Conservation (phyloP, 1,139 yeast genomes). For the Williopsis jadinii region DNA sequence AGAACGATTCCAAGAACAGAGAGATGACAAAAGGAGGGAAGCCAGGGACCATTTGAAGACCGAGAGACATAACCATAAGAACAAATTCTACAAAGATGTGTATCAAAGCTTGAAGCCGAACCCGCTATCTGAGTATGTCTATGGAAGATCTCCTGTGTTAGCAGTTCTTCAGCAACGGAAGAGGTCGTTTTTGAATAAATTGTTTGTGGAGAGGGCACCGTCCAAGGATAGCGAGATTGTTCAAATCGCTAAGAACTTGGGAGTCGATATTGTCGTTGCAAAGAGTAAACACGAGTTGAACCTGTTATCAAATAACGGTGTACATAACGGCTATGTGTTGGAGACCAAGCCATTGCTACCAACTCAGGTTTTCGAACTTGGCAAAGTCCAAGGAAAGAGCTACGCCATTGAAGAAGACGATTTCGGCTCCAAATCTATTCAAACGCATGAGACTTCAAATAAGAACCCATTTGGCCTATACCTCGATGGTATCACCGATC, state of each 20-base stretch:
- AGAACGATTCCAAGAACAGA: constrained; percentile 9
- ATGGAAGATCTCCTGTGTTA: constrained; percentile 69
- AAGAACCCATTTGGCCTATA: constrained; percentile 65
- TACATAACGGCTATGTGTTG: constrained; percentile 76
- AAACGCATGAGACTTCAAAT: constrained; percentile 20
- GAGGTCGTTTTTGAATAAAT: constrained; percentile 44
- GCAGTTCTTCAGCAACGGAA: constrained; percentile 59
- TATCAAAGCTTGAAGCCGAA: constrained; percentile 16
- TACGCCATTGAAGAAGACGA: constrained; percentile 18
- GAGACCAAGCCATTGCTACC: constrained; percentile 56
- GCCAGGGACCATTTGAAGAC: constrained; percentile 3
- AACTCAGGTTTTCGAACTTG: constrained; percentile 35
- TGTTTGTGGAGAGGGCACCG: constrained; percentile 40
- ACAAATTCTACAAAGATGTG: constrained; percentile 12
- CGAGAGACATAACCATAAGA: constrained; percentile 13
- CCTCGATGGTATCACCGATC: constrained; percentile 80
- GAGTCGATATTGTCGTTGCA: constrained; percentile 37
- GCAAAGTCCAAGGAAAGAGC: constrained; percentile 25
- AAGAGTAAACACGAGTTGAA: constrained; percentile 53
- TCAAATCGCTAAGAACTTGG: constrained; percentile 37
- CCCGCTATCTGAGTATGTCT: constrained; percentile 61
- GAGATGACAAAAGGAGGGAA: constrained; percentile 11
- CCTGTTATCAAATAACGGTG: constrained; percentile 56
- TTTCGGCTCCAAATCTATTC: constrained; percentile 14
- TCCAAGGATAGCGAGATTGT: constrained; percentile 33